phyloP scores from a whole-genome alignment of 305 asterid genomes.

The Fraxinus angustifolia region DNA sequence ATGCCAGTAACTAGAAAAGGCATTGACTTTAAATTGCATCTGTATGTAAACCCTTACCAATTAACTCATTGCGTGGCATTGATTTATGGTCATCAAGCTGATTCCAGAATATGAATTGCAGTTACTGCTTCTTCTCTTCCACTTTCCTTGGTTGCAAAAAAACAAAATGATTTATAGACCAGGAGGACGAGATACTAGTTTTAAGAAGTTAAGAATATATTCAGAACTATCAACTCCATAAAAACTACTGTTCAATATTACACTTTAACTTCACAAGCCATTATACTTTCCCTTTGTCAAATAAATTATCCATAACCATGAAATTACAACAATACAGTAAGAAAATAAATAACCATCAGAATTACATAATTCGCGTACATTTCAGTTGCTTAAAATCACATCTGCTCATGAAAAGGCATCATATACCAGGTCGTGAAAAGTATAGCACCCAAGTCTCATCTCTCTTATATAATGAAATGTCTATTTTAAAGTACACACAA shows the following conservation, averaged over 20 bases:
- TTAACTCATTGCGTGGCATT: constrained; percentile 3
- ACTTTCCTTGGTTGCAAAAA: constrained; percentile 64
- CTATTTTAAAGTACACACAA: neutral
- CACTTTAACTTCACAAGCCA: neutral
- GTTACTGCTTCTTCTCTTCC: constrained; percentile 59
- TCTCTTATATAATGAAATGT: neutral
- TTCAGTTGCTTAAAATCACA: neutral
- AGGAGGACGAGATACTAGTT: neutral
- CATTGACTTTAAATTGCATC: constrained; percentile 3
- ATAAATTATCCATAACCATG: neutral
- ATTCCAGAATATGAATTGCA: neutral
- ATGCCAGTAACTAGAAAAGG: neutral
- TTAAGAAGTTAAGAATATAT: neutral
- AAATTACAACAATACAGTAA: neutral
- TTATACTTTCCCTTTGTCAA: neutral
- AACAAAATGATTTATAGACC: neutral
- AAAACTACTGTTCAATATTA: neutral
- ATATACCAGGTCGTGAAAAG: neutral
- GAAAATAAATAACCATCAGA: neutral
- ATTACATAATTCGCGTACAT: neutral
- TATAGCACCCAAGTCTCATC: neutral
- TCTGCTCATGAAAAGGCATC: neutral
- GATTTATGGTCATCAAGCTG: neutral
- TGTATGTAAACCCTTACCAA: constrained; percentile 1
- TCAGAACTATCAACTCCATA: neutral